Evolutionary conservation across 371 early-diverging fungal genomes (phyloP).

Genomic region (Haplosporangium sp.): DNA sequence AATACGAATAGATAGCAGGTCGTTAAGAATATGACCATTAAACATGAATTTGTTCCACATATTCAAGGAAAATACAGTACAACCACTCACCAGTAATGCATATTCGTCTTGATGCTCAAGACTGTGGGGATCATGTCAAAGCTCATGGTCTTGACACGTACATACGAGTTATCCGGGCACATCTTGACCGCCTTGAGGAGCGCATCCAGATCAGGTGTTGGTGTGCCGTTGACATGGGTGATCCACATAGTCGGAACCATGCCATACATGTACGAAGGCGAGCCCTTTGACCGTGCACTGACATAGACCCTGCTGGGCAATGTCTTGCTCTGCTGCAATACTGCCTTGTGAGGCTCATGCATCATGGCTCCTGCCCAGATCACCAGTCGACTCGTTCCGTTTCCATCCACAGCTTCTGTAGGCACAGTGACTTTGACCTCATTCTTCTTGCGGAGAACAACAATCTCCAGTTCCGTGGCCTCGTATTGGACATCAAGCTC

Average conservation of each 20-base stretch:
- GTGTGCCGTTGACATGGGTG: conserved; percentile 73
- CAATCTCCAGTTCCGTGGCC: conserved; percentile 66
- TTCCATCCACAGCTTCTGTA: conserved; percentile 73
- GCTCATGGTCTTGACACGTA: conserved; percentile 84
- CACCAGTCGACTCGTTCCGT: conserved; percentile 73
- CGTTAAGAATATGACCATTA: background rate
- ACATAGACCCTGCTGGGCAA: conserved; percentile 83
- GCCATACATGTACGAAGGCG: conserved; percentile 87
- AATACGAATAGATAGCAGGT: background rate
- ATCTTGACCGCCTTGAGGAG: conserved; percentile 72
- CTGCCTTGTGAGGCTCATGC: conserved; percentile 88
- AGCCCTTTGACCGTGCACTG: conserved; percentile 76
- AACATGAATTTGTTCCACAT: conserved; percentile 3
- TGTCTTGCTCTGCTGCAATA: conserved; percentile 79
- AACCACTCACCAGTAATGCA: conserved; percentile 81
- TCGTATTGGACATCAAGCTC: conserved; percentile 76
- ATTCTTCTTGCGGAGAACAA: conserved; percentile 76
- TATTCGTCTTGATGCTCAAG: conserved; percentile 80
- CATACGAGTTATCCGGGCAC: conserved; percentile 76
- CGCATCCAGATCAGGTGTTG: conserved; percentile 73
- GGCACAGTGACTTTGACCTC: conserved; percentile 72
- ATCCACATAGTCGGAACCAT: conserved; percentile 87
- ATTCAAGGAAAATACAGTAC: conserved; percentile 5
- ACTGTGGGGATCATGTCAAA: conserved; percentile 86
- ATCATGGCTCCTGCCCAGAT: conserved; percentile 80